Percentiles rank a stretch among this genome's conserved stretches.
phyloP scores from a whole-genome alignment of 345 rosid genomes.

The Hypericum perforatum region DNA sequence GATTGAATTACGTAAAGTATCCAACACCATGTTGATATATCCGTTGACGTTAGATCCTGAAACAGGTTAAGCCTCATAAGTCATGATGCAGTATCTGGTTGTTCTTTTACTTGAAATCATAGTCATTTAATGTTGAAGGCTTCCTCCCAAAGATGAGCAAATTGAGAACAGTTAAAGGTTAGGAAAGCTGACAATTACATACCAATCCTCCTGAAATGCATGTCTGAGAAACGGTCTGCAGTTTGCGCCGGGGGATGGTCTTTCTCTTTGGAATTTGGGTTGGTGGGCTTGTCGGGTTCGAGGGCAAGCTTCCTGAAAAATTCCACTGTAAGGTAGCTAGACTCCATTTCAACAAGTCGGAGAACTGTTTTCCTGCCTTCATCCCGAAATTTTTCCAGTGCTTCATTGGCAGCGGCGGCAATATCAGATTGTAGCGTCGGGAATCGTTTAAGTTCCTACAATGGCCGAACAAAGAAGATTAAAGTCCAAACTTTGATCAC shows the following conservation, averaged over 20 bases:
- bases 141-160: neutral
- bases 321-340: constrained; percentile 92
- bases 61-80: constrained; percentile 5
- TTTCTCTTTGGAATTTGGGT: constrained; percentile 29
- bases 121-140: neutral
- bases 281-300: constrained; percentile 58
- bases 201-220: constrained; percentile 87
- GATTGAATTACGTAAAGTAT: constrained; percentile 74
- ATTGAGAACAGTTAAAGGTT: neutral
- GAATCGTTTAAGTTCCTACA: constrained; percentile 88
- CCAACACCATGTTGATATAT: constrained; percentile 87
- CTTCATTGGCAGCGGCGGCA: constrained; percentile 90
- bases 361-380: constrained; percentile 82
- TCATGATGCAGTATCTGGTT: constrained; percentile 8
- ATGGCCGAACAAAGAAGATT: neutral
- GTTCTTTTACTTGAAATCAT: neutral
- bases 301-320: constrained; percentile 87
- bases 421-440: constrained; percentile 79
- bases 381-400: constrained; percentile 87
- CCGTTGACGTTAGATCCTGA: constrained; percentile 89
- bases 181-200: constrained; percentile 5
- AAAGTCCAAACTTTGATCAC: too few species aligned
- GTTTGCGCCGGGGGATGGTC: constrained; percentile 29
- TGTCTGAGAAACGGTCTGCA: constrained; percentile 57
- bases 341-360: constrained; percentile 93